These are phyloP conservation scores for Syzygium aqueum DNA, from an alignment of 345 rosid genomes.

Conservation along the genomic window DNA sequence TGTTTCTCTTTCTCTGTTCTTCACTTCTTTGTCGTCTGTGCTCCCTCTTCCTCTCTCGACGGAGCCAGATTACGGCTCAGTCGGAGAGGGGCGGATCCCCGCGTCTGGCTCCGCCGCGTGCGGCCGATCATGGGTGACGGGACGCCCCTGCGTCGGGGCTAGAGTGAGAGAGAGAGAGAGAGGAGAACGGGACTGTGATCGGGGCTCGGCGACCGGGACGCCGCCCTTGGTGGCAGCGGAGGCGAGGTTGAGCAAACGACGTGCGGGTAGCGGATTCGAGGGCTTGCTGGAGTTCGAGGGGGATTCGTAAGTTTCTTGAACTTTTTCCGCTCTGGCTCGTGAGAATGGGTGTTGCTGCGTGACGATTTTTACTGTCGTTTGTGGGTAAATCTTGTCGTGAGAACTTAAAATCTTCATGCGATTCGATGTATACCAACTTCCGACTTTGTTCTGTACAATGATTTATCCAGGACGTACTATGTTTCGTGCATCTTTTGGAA, in stretches of 20 bases:
- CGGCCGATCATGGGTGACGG: neutral
- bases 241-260: neutral
- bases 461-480: neutral
- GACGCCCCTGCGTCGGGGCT: neutral
- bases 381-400: neutral
- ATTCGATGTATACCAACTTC: neutral
- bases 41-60: neutral
- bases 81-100: neutral
- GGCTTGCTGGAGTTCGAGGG: neutral
- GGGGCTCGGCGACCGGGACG: neutral
- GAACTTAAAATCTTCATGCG: neutral
- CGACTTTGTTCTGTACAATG: neutral
- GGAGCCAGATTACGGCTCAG: neutral
- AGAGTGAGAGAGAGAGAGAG: no score
- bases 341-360: neutral
- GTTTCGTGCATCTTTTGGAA: neutral
- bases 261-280: neutral
- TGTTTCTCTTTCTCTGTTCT: no score
- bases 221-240: neutral
- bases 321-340: neutral
- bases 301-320: neutral
- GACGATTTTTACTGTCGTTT: neutral
- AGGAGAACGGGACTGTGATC: neutral
- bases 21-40: neutral
- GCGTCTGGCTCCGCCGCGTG: neutral